Conservation (phyloP, 805 yeast species). For the Candida sakaeoensis region DNA sequence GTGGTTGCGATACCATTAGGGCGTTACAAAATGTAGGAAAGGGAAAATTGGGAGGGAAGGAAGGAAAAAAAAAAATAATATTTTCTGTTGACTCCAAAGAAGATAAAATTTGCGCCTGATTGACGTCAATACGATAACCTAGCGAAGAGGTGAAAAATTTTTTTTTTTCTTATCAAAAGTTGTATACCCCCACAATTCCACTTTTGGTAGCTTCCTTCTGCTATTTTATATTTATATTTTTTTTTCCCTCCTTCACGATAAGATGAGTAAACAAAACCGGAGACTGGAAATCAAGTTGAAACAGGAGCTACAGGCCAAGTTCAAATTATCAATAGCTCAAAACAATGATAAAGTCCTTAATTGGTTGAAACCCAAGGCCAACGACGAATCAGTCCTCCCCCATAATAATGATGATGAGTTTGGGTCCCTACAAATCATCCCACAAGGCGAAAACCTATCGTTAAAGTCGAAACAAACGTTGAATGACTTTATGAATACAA, state of each 20-base stretch:
- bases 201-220: background rate
- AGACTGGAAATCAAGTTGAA: constrained; percentile 44
- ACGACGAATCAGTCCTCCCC: background rate
- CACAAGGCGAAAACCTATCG: constrained; percentile 28
- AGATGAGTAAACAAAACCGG: constrained; percentile 16
- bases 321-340: constrained; percentile 40
- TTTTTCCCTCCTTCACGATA: background rate
- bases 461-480: constrained; percentile 15
- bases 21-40: too few relatives aligned
- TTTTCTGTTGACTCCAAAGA: too few relatives aligned
- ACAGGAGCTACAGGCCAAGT: constrained; percentile 44
- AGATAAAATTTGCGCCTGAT: too few relatives aligned
- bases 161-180: background rate
- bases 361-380: constrained; percentile 30
- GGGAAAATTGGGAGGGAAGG: too few relatives aligned
- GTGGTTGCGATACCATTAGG: too few relatives aligned
- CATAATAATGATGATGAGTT: constrained; percentile 16
- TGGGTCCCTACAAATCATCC: constrained; percentile 32
- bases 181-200: background rate
- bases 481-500: constrained; percentile 25
- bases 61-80: too few relatives aligned
- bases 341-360: constrained; percentile 32
- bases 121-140: background rate
- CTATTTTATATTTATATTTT: background rate
- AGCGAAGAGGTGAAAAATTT: background rate